A percentile compares a stretch with the other conserved stretches of the same genome.
These are phyloP conservation scores for Taphrina wiesneri DNA, from an alignment of 1,139 yeast genomes.

Conservation along the genomic window DNA sequence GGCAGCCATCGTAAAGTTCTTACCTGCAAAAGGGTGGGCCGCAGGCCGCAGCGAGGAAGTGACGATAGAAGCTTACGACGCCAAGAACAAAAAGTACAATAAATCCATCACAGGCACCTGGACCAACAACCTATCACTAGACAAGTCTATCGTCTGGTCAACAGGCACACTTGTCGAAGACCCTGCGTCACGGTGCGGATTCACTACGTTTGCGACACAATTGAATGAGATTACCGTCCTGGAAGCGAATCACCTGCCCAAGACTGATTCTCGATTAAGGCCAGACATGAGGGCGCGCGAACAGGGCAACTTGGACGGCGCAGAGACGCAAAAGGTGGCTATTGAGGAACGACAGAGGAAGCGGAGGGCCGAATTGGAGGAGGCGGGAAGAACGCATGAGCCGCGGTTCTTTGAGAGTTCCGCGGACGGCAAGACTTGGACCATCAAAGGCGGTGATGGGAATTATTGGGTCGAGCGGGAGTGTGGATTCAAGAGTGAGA, in stretches of 20 bases:
- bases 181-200: slow-evolving; percentile 71
- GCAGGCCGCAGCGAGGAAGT: slow-evolving; percentile 83
- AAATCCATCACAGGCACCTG: slow-evolving; percentile 68
- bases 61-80: slow-evolving; percentile 56
- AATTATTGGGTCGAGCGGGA: slow-evolving; percentile 37
- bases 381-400: slow-evolving; percentile 50
- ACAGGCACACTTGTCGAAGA: slow-evolving; percentile 65
- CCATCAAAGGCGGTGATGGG: slow-evolving; percentile 31
- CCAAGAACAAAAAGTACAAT: slow-evolving; percentile 44
- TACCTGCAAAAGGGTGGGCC: slow-evolving; percentile 18
- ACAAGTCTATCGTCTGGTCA: slow-evolving; percentile 56
- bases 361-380: slow-evolving; percentile 64
- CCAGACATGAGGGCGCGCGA: slow-evolving; percentile 82
- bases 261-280: slow-evolving; percentile 84
- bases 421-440: slow-evolving; percentile 39
- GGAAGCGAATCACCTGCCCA: slow-evolving; percentile 66
- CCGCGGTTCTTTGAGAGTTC: slow-evolving; percentile 66
- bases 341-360: slow-evolving; percentile 80
- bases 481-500: background rate
- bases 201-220: slow-evolving; percentile 76
- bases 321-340: slow-evolving; percentile 65
- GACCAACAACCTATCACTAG: slow-evolving; percentile 58
- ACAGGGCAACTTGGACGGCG: slow-evolving; percentile 63
- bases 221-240: slow-evolving; percentile 74
- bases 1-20: slow-evolving; percentile 20